phyloP scores from a whole-genome alignment of 768 basidiomycete species.

The Galerina marginata region DNA sequence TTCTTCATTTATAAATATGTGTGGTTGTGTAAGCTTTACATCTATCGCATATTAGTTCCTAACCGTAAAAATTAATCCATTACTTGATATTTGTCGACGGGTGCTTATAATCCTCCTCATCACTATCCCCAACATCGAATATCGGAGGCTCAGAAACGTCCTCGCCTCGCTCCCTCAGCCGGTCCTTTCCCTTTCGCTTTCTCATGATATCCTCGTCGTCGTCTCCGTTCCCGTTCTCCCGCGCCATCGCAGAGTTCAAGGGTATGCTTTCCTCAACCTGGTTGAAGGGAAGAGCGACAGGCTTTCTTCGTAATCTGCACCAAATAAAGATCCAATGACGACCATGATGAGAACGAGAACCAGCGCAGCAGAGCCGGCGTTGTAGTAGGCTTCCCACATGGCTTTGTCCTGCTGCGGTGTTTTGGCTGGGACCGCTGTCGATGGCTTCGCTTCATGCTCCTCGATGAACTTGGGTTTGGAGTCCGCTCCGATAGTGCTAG shows the following conservation, averaged over 20 bases:
- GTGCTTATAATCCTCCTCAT: slow-evolving; percentile 47
- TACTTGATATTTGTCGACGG: slow-evolving; percentile 11
- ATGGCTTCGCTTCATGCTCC: slow-evolving; percentile 41
- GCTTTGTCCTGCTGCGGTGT: slow-evolving; percentile 81
- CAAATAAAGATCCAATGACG: slow-evolving; percentile 76
- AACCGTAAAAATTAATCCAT: slow-evolving; percentile 1
- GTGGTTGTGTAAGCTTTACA: slow-evolving; percentile 16
- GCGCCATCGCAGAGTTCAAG: slow-evolving; percentile 45
- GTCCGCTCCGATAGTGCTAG: slow-evolving; percentile 77
- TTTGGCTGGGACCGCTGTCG: slow-evolving; percentile 51
- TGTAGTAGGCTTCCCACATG: slow-evolving; percentile 98
- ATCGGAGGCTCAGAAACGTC: slow-evolving; percentile 43
- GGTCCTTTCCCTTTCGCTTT: slow-evolving; percentile 55
- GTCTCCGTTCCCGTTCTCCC: slow-evolving; percentile 49
- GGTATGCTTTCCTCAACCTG: slow-evolving; percentile 74
- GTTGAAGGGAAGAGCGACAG: slow-evolving; percentile 44
- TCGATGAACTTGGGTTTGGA: slow-evolving; percentile 69
- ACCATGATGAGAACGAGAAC: slow-evolving; percentile 76
- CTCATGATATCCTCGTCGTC: slow-evolving; percentile 31
- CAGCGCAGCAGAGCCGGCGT: slow-evolving; percentile 87
- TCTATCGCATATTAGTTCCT: slow-evolving; percentile 5
- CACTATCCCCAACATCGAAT: slow-evolving; percentile 65
- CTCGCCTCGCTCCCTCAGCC: slow-evolving; percentile 34
- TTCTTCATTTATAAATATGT: neutral
- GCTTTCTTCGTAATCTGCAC: slow-evolving; percentile 65